Evolutionary conservation across 1,139 yeast species (phyloP).

Genomic region (Arxiozyma bovina): DNA sequence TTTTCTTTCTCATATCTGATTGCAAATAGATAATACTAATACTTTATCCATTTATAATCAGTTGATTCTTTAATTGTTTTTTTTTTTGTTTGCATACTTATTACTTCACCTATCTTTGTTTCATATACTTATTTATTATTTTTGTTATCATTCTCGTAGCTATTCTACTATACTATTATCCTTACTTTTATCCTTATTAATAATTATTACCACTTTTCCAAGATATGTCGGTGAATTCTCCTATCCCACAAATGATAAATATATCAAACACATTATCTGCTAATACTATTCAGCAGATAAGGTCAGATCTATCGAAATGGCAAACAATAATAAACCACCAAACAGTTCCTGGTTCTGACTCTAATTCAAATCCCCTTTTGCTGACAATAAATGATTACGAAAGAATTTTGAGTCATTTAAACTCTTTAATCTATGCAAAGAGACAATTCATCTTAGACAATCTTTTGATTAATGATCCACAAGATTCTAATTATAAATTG

Average conservation of each 20-base stretch:
- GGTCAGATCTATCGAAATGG: constrained; percentile 7
- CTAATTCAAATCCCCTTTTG: not conserved
- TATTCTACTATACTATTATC: not conserved
- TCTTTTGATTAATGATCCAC: constrained; percentile 11
- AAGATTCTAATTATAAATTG: constrained; percentile 2
- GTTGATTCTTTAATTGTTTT: no score
- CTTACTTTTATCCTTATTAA: no score
- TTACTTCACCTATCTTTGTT: not conserved
- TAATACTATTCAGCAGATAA: constrained; percentile 22
- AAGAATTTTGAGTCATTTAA: constrained; percentile 19
- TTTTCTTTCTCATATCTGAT: no score
- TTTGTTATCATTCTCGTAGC: no score
- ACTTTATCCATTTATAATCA: no score
- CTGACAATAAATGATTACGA: constrained; percentile 15
- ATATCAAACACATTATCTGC: constrained; percentile 29
- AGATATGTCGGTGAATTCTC: constrained; percentile 13
- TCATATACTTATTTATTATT: not conserved
- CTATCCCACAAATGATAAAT: constrained; percentile 28
- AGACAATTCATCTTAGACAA: constrained; percentile 25
- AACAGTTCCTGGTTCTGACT: not conserved
- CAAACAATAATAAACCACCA: not conserved
- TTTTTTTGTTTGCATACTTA: not conserved
- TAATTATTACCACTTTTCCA: no score
- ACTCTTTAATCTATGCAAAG: constrained; percentile 19
- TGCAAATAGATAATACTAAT: no score